Base-by-base conservation (phyloP, 768 basidiomycete species). In the Collybia nuda region DNA sequence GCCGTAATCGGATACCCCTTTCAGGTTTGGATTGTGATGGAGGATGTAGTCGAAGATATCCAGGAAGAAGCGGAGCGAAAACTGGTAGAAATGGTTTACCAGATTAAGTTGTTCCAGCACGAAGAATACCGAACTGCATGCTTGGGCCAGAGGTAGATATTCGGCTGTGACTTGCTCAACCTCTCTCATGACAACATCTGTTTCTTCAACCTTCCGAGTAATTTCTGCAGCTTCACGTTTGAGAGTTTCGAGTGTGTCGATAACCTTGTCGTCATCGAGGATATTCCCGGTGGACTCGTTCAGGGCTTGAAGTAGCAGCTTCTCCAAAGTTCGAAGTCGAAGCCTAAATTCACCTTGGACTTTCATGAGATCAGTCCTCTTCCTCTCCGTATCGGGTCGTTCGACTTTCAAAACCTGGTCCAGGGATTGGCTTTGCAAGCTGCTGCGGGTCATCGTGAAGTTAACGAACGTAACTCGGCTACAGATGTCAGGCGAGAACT, bases 401-500 rank as follows among this genome's bases (percentile, higher is more conserved):
- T 99, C 97, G 41, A 93, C 93, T 62, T 96, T 95, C 59, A 99
- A 81, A 5, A 98, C 94, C 67, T 97, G 93, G 64, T 98, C 94
- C 44, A 99, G 79, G 0, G 96, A 96, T 69, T 99, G 97, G 58
- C 94, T 98, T 67, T 98, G 97, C 36, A 99, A 79, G 79, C 96
- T 98, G 67, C 93, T 93, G 51, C 94, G 84, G 0, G 97, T 99
- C 96, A 99, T 99, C 22, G 95, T 96, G 69, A 94, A 95, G 73
- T 93, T 95, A 71, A 95, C 92, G 60, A 95, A 93, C 0, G 90
- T 93, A 22, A 96, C 92, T 53, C 97, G 85, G 75, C 93, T 96
- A 77, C 96, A 98, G 59, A 99, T 95, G 66, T 99, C 97, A 2
- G 97, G 94, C 11, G 96, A 91, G 71, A 99, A 98, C 61, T 98